Evolutionary conservation across 2,329 filamentous ascomycete species (phyloP), one percentile per base, ranked within the genome.

Genomic region (Aspergillus brasiliensis): DNA sequence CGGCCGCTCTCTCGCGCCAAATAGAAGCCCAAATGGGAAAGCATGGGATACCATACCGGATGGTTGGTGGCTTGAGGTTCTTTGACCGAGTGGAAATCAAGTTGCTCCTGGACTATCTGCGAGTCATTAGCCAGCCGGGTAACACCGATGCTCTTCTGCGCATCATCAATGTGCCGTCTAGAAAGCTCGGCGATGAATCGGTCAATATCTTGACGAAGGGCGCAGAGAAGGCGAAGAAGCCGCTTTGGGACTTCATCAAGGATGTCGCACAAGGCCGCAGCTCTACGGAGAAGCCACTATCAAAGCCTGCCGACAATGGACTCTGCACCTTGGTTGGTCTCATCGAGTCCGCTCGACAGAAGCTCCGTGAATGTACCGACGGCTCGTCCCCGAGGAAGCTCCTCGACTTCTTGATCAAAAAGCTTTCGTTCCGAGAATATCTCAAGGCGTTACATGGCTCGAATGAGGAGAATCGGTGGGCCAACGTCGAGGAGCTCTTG

Each of bases 61-160:
- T 98, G 93, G 88, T 98, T 54, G 94, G 90, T 68, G 94, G 95
- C 2, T 86, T 87, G 63, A 90, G 91, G 60, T 99, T 99, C 73
- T 98, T 96, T 70, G 95, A 99, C 67, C 87, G 95, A 54, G 84
- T 87, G 3, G 94, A 99, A 73, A 89, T 98, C 71, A 96, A 95
- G 74, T 83, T 92, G 6, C 74, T 98, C 0, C 77, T 98, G 3
- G 92, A 97, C 72, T 98, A 99, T 72, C 81, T 98, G 13, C 86
- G 92, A 31, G 89, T 96, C 3, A 87, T 97, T 31, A 86, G 91
- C 69, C 90, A 96, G 63, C 91, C 92, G 1, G 84, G 91, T 48
- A 93, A 96, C 72, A 96, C 93, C 67, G 93, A 97, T 71, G 91
- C 92, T 0, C 78, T 98, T 0, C 85, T 89, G 3, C 86, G 92